Percentiles rank a stretch among this genome's conserved stretches.
Conservation (phyloP, 2,329 filamentous ascomycete species). For the Atkinsonella hypoxylon region DNA sequence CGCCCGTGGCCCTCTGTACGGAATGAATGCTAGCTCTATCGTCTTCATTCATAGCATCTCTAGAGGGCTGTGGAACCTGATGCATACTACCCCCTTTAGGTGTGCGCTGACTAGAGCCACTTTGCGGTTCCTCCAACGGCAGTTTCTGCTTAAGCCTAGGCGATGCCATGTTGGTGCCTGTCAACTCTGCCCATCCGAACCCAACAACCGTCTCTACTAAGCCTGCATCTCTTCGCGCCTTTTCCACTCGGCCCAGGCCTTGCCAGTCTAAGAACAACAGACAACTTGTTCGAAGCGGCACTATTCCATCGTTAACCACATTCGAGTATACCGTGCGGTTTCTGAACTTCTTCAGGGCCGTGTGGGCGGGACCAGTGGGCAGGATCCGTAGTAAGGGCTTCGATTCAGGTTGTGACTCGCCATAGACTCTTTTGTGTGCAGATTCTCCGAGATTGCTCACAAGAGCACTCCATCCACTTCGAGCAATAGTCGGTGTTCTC, state of each 20-base stretch:
- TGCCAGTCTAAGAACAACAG: slow-evolving; percentile 96
- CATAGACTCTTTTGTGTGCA: slow-evolving; percentile 45
- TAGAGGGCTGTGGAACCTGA: slow-evolving; percentile 60
- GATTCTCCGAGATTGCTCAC: slow-evolving; percentile 69
- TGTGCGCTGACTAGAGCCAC: slow-evolving; percentile 23
- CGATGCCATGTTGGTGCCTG: slow-evolving; percentile 47
- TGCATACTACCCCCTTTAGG: slow-evolving; percentile 26
- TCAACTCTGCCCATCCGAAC: slow-evolving; percentile 91
- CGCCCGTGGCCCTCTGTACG: slow-evolving; percentile 20
- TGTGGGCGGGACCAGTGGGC: slow-evolving; percentile 82
- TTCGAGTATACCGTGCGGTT: slow-evolving; percentile 93
- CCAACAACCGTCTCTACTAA: slow-evolving; percentile 85
- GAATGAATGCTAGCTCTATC: slow-evolving; percentile 46
- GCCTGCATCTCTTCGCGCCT: slow-evolving; percentile 82
- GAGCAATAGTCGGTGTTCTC: slow-evolving; percentile 75
- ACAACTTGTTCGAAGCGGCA: slow-evolving; percentile 87
- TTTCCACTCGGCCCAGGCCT: slow-evolving; percentile 84
- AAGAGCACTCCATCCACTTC: slow-evolving; percentile 79
- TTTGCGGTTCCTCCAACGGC: slow-evolving; percentile 18
- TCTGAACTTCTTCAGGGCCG: slow-evolving; percentile 74
- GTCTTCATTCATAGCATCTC: slow-evolving; percentile 55
- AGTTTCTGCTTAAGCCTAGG: slow-evolving; percentile 34
- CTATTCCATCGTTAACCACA: slow-evolving; percentile 94
- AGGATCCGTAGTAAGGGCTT: slow-evolving; percentile 84
- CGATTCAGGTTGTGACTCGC: slow-evolving; percentile 58